Evolutionary conservation across 352 stramenopile species (phyloP), one percentile per base, ranked within the genome.

Genomic region (Pythium periplocum): DNA sequence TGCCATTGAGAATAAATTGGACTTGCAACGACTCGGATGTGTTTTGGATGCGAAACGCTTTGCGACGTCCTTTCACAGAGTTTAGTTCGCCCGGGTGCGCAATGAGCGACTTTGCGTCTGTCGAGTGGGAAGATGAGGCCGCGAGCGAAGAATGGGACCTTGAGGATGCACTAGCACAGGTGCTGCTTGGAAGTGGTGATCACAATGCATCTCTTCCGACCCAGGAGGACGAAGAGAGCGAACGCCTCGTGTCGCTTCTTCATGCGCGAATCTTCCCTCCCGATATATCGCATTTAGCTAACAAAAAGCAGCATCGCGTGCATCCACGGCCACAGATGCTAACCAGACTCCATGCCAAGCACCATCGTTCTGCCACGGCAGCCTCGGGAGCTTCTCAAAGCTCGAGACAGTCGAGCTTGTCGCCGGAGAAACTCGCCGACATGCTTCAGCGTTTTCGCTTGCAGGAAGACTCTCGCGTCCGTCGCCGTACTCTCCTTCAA

Each of bases 361-460:
- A 42, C 7, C 7, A 12, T 12, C 7, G 12, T 8, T 12, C 12
- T 12, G 7, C 38, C 7, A 42, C 38, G 38, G 38, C 38, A 8
- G 38, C 38, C 38, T 26, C 17, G 0, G 17, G 17, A 26, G 17
- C 17, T 26, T 26, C 17, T 26, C 17, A 26, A 26, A 26, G 17
- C 17, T 26, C 17, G 17, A 26, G 17, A 26, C 17, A 26, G 17
- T 26, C 17, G 17, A 26, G 17, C 17, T 12, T 80, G 26, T 80
- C 70, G 0, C 62, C 70, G 0, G 38, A 69, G 10, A 60, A 57
- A 48, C 40, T 77, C 3, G 46, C 37, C 1, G 63, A 73, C 8
- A 75, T 80, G 67, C 66, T 55, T 3, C 53, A 50, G n/a, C 65
- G 68, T 9, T 80, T 80, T 33, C 67, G 65, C 4, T 50, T 72